Evolutionary conservation across 257 asterid species (phyloP), one percentile per base, ranked within the genome.

Genomic region (Solanum bukasovii): DNA sequence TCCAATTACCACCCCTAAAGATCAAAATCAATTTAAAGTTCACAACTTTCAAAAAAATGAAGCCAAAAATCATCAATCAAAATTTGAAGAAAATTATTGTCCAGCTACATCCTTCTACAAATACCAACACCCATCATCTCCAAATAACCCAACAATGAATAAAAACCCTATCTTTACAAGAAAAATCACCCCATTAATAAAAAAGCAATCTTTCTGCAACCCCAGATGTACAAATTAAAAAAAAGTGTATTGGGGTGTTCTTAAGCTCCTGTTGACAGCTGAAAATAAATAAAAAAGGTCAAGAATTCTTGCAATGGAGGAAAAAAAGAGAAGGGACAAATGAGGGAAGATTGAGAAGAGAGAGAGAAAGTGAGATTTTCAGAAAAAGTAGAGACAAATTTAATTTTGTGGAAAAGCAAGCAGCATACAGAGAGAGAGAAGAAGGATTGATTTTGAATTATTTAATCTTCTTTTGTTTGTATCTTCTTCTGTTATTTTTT

Each of bases 271-370:
- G 34, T 9, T 52, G 37, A 84, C 34, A 38, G 65, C 74, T 77
- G 86, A 89, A 89, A 72, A 72, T 31, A 65, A 0, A 46, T 12
- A 13, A 46, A 46, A 46, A 46, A 34, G 38, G 67, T 81, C 68
- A 82, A 49, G 71, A 49, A 49, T 31, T 82, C 7, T 52, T 18
- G 71, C 21, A 49, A 52, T 49, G 86, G 44, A 49, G 71, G 44
- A 70, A 38, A 37, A 74, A 27, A 38, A 13, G 27, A 65, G 71
- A 79, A 2, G 44, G 89, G 25, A 86, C 87, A 89, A 89, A 83
- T 88, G 87, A 91, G 93, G 75, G 89, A 91, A 93, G 94, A 90
- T 90, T 86, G 89, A 89, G 93, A 95, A 91, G 91, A 68, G 91
- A 91, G 91, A 91, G n/a, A n/a, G 90, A 89, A 93, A 84, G 73